Conservation (phyloP, 495 filamentous ascomycete genomes). For the Penicillium silybi region DNA sequence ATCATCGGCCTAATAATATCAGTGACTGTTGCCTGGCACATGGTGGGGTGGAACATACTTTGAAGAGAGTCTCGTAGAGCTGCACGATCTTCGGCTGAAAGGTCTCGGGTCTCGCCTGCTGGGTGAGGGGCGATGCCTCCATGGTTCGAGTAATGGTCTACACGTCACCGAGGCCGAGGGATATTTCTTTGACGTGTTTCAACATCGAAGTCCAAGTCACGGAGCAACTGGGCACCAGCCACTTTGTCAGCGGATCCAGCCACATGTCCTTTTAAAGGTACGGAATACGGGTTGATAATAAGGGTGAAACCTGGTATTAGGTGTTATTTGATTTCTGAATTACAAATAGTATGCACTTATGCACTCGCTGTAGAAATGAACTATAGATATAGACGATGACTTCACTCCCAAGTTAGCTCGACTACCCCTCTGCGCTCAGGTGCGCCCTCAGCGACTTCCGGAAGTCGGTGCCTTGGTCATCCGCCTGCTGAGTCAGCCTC, state of each 20-base stretch:
- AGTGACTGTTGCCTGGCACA: neutral
- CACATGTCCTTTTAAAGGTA: conserved; percentile 25
- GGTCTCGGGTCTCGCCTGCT: conserved; percentile 82
- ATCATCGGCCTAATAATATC: conserved; percentile 33
- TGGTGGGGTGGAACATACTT: conserved; percentile 48
- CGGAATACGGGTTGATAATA: neutral
- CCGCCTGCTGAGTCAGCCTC: conserved; percentile 14
- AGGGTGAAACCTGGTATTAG: neutral
- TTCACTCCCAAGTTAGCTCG: neutral
- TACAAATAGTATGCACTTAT: neutral
- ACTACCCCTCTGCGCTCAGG: neutral
- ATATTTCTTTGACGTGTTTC: conserved; percentile 7
- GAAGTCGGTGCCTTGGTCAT: conserved; percentile 8
- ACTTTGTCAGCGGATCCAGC: conserved; percentile 34
- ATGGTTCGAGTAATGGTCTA: conserved; percentile 43
- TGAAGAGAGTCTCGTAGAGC: conserved; percentile 84
- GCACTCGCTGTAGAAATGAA: neutral
- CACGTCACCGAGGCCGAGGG: conserved; percentile 5
- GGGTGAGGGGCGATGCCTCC: conserved; percentile 90
- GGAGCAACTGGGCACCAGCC: conserved; percentile 20
- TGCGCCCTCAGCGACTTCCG: conserved; percentile 4
- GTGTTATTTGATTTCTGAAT: neutral
- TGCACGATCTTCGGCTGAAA: conserved; percentile 92
- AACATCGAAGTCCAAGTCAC: conserved; percentile 6
- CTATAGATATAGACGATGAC: neutral